Percentiles rank a stretch among this genome's conserved stretches.
phyloP scores from a whole-genome alignment of 257 asterid genomes.

The Salvia rosmarinus region DNA sequence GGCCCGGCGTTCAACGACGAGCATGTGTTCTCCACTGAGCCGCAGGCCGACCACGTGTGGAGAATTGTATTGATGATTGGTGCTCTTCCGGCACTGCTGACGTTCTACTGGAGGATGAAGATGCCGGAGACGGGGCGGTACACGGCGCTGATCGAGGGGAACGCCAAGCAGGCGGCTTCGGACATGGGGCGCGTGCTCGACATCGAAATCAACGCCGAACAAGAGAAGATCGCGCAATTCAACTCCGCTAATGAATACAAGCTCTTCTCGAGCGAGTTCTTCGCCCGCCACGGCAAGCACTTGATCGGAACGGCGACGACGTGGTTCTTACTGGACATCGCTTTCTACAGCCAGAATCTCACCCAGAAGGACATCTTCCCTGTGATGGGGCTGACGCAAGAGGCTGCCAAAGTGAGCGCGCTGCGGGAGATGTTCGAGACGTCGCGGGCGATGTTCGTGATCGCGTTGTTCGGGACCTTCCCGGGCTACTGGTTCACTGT shows the following conservation, averaged over 20 bases:
- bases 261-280: conserved; percentile 36
- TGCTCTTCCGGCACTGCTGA: conserved; percentile 41
- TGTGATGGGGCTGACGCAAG: conserved; percentile 35
- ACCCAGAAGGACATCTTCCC: conserved; percentile 47
- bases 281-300: conserved; percentile 39
- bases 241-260: conserved; percentile 38
- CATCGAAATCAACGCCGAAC: conserved; percentile 42
- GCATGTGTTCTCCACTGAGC: conserved; percentile 26
- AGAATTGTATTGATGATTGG: conserved; percentile 47
- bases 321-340: conserved; percentile 44
- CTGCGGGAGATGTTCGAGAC: conserved; percentile 45
- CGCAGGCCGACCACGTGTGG: conserved; percentile 44
- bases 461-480: conserved; percentile 44
- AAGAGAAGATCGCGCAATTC: conserved; percentile 35
- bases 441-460: conserved; percentile 49
- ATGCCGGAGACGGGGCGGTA: conserved; percentile 52
- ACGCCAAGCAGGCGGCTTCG: conserved; percentile 45
- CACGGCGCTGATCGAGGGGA: conserved; percentile 49
- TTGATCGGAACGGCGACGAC: conserved; percentile 38
- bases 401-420: conserved; percentile 31
- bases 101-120: conserved; percentile 50
- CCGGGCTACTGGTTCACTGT: conserved; percentile 50
- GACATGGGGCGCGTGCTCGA: conserved; percentile 49
- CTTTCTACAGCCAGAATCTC: too few relatives aligned
- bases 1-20: neutral